Evolutionary conservation across 768 basidiomycete genomes (phyloP), one percentile per base, ranked within the genome.

Genomic region (Terana coerulea): DNA sequence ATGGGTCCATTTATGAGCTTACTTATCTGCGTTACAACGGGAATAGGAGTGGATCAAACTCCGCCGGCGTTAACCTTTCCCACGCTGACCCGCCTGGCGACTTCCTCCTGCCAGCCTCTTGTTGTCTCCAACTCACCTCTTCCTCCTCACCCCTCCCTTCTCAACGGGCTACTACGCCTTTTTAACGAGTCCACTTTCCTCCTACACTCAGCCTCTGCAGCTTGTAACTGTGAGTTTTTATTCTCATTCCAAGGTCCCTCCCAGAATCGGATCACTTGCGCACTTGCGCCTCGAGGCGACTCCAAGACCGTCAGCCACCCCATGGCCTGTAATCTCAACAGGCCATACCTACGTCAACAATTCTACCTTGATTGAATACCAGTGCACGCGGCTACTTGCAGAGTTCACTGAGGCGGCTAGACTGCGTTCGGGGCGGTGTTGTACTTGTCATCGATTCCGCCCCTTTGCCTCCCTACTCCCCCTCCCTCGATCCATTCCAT

Each of bases 31-130:
- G 24, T 35, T 53, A 41, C 17, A 49, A 26, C n/a, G 30, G 39
- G 34, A 25, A 37, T 44, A 47, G 17, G 41, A 41, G 17, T 26
- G 28, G 31, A 28, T 54, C 26, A 47, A 49, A 54, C 47, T 49
- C 47, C 53, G 53, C 47, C 19, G 25, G 14, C n/a, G 21, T 46
- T 52, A 55, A 55, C 36, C 45, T 51, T 64, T 64, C 63, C 56
- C 63, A 64, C 63, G 61, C 61, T 55, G 54, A 54, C 47, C 56
- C 59, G 51, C 58, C 60, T 57, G 56, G 46, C 47, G 45, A 54
- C 61, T 57, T 51, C 55, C 61, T 54, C 47, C 55, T 47, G 53
- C 49, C 53, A 50, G 55, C 54, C 52, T 47, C 25, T 39, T 43
- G 34, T 52, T 52, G 51, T 26, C 52, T 46, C 34, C 30, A 46